Evolutionary conservation across 2,329 filamentous ascomycete genomes (phyloP).

Genomic region (Alternaria brassicicola): DNA sequence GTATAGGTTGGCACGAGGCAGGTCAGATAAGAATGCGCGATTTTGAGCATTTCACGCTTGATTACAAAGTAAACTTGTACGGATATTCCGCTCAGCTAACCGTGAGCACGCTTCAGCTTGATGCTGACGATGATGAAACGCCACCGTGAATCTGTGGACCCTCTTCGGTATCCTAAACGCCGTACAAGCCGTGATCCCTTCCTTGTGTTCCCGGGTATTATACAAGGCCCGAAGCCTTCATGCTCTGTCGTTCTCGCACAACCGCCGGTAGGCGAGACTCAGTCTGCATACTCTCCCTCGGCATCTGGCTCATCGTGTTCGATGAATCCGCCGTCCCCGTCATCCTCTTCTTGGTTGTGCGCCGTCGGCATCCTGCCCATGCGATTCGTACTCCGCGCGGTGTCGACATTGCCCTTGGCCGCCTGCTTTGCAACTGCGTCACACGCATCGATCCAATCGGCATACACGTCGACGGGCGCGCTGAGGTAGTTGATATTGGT

Average conservation of each 20-base stretch:
- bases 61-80: background rate
- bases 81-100: background rate
- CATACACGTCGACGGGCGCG: constrained; percentile 91
- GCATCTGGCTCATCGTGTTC: constrained; percentile 49
- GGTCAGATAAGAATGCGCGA: background rate
- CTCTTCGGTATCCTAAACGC: constrained; percentile 34
- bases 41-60: background rate
- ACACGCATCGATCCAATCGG: constrained; percentile 97
- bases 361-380: constrained; percentile 32
- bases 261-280: constrained; percentile 1
- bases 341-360: constrained; percentile 25
- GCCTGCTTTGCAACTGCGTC: constrained; percentile 72
- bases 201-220: constrained; percentile 15
- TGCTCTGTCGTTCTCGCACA: background rate
- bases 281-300: constrained; percentile 46
- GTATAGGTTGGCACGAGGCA: constrained; percentile 8
- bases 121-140: constrained; percentile 3
- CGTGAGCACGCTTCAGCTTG: constrained; percentile 1
- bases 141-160: constrained; percentile 17
- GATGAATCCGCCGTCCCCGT: constrained; percentile 47
- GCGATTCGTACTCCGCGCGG: constrained; percentile 34
- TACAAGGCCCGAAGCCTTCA: constrained; percentile 16
- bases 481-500: constrained; percentile 93
- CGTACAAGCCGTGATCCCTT: constrained; percentile 23
- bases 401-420: constrained; percentile 48